These are phyloP conservation scores for Ceriops zippeliana DNA, from an alignment of 345 rosid genomes.

Conservation along the genomic window DNA sequence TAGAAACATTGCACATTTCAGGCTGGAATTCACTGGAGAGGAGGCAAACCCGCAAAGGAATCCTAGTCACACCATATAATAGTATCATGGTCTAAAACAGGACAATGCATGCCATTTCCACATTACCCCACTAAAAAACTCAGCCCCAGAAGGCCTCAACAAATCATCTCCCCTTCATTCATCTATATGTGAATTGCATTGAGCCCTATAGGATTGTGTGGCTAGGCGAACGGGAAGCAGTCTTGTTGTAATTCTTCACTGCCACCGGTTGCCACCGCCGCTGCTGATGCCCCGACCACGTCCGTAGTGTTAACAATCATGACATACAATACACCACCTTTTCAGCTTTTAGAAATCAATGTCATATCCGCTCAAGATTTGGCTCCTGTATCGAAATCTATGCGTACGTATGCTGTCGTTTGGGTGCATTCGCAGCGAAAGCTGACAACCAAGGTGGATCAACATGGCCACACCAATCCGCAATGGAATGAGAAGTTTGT, in stretches of 20 bases:
- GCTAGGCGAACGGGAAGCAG: too few species aligned
- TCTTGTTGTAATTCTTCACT: background rate
- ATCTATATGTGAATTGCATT: too few species aligned
- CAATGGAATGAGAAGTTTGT: slow-evolving; percentile 87
- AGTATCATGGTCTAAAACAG: background rate
- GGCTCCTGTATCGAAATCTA: slow-evolving; percentile 57
- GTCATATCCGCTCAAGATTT: slow-evolving; percentile 79
- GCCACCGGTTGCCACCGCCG: background rate
- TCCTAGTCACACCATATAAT: background rate
- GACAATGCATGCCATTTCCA: background rate
- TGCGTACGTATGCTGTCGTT: slow-evolving; percentile 80
- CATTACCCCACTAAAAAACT: too few species aligned
- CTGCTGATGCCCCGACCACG: background rate
- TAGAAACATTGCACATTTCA: background rate
- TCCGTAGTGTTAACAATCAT: slow-evolving; percentile 1
- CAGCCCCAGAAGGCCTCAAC: too few species aligned
- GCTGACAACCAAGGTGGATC: slow-evolving; percentile 69
- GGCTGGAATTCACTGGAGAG: slow-evolving; percentile 9
- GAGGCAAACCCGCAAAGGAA: slow-evolving; percentile 5
- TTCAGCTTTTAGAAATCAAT: slow-evolving; percentile 66
- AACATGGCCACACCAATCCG: slow-evolving; percentile 56
- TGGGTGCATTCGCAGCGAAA: slow-evolving; percentile 73
- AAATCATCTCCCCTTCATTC: too few species aligned
- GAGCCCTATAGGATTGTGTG: too few species aligned
- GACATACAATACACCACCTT: slow-evolving; percentile 23